phyloP scores from a whole-genome alignment of 176 grass and related monocot genomes.

The Pharus latifolius region DNA sequence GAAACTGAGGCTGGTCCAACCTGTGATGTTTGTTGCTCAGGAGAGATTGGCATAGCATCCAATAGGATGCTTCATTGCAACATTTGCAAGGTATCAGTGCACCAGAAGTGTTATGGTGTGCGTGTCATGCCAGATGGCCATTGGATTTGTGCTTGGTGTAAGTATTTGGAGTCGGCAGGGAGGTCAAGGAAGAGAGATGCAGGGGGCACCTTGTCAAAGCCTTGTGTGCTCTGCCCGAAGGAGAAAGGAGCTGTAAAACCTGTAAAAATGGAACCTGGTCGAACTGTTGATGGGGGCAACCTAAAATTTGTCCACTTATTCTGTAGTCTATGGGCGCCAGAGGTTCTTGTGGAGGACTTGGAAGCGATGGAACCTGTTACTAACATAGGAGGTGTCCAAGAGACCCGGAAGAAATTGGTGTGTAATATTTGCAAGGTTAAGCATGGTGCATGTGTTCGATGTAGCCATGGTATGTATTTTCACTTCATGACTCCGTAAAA shows the following conservation, averaged over 20 bases:
- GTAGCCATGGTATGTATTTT: slow-evolving; percentile 87
- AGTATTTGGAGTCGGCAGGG: slow-evolving; percentile 31
- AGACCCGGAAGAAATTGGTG: slow-evolving; percentile 56
- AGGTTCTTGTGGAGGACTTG: slow-evolving; percentile 60
- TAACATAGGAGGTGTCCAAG: slow-evolving; percentile 37
- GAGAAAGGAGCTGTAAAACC: slow-evolving; percentile 72
- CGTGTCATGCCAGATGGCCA: slow-evolving; percentile 32
- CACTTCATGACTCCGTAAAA: neutral
- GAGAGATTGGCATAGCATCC: slow-evolving; percentile 28
- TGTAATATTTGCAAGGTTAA: slow-evolving; percentile 96
- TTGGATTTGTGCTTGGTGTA: slow-evolving; percentile 81
- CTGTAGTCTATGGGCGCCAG: slow-evolving; percentile 85
- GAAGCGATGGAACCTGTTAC: slow-evolving; percentile 71
- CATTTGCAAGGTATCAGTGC: slow-evolving; percentile 61
- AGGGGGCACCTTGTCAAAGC: neutral
- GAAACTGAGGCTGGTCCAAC: slow-evolving; percentile 17
- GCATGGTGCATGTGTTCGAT: slow-evolving; percentile 85
- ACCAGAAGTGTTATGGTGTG: slow-evolving; percentile 97
- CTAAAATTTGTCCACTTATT: slow-evolving; percentile 67
- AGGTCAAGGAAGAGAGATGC: slow-evolving; percentile 7
- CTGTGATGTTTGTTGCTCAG: slow-evolving; percentile 73
- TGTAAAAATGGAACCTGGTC: slow-evolving; percentile 14
- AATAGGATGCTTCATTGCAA: slow-evolving; percentile 62
- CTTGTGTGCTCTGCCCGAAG: slow-evolving; percentile 78
- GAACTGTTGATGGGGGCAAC: neutral